Evolutionary conservation across 768 basidiomycete genomes (phyloP).

Genomic region (Tricholomella constricta): DNA sequence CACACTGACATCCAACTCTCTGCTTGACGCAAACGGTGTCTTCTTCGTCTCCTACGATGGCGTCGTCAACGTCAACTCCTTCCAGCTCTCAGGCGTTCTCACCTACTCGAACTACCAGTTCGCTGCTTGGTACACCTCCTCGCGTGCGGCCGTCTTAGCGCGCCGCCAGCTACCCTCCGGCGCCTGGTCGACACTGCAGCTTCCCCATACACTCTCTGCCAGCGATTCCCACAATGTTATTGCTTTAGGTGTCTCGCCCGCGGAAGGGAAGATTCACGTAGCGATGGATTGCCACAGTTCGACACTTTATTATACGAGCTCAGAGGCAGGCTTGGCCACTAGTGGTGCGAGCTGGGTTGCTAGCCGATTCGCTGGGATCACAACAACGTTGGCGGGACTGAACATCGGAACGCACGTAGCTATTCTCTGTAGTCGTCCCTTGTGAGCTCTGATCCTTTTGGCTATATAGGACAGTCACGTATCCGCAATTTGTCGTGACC

Average conservation of each 20-base stretch:
- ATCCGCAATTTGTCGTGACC: constrained; percentile 50
- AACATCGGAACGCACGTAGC: constrained; percentile 42
- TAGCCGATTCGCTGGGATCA: constrained; percentile 42
- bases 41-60: constrained; percentile 50
- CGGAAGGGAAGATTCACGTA: constrained; percentile 48
- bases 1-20: constrained; percentile 38
- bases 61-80: constrained; percentile 49
- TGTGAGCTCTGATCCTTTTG: not conserved
- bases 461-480: constrained; percentile 39
- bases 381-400: constrained; percentile 40
- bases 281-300: constrained; percentile 50
- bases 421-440: not conserved
- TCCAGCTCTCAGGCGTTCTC: constrained; percentile 44
- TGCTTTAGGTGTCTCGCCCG: constrained; percentile 44
- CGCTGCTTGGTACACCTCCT: constrained; percentile 48
- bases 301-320: constrained; percentile 43
- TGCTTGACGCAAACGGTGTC: constrained; percentile 41
- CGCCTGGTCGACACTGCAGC: constrained; percentile 42
- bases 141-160: constrained; percentile 39
- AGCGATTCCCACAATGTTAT: constrained; percentile 49
- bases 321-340: constrained; percentile 40
- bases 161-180: constrained; percentile 43
- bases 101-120: constrained; percentile 43
- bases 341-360: constrained; percentile 45
- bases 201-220: constrained; percentile 43